Evolutionary conservation across 1,139 yeast genomes (phyloP).

Genomic region (Kodamaea suecica): DNA sequence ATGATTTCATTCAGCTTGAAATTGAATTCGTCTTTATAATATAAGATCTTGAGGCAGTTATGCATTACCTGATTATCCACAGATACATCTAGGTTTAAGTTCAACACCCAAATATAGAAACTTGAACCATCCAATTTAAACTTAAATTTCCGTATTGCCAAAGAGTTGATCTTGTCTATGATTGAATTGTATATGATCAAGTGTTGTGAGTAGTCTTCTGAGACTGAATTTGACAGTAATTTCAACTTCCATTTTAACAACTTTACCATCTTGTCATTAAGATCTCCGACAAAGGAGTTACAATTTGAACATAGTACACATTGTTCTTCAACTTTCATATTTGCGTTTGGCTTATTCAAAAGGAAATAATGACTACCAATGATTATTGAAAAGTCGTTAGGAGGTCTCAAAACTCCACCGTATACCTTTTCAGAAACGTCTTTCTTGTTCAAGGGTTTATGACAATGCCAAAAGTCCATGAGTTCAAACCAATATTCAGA

Average conservation of each 20-base stretch:
- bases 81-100: slow-evolving; percentile 19
- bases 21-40: slow-evolving; percentile 12
- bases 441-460: slow-evolving; percentile 57
- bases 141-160: slow-evolving; percentile 50
- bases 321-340: slow-evolving; percentile 7
- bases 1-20: slow-evolving; percentile 6
- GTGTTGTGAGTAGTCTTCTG: slow-evolving; percentile 30
- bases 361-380: slow-evolving; percentile 61
- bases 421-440: slow-evolving; percentile 23
- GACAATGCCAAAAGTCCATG: slow-evolving; percentile 99
- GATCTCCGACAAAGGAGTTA: slow-evolving; percentile 30
- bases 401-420: slow-evolving; percentile 46
- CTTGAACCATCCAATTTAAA: slow-evolving; percentile 10
- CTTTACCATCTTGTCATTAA: slow-evolving; percentile 25
- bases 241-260: slow-evolving; percentile 61
- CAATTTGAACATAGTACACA: slow-evolving; percentile 31
- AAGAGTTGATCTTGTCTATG: slow-evolving; percentile 44
- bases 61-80: slow-evolving; percentile 8
- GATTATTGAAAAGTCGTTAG: slow-evolving; percentile 35
- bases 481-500: slow-evolving; percentile 92
- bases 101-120: slow-evolving; percentile 22
- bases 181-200: slow-evolving; percentile 38
- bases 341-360: slow-evolving; percentile 25
- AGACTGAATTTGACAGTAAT: slow-evolving; percentile 22
- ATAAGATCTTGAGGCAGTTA: slow-evolving; percentile 19